Evolutionary conservation across 2,329 filamentous ascomycete species (phyloP).

Genomic region (Hymenoscyphus scutula): DNA sequence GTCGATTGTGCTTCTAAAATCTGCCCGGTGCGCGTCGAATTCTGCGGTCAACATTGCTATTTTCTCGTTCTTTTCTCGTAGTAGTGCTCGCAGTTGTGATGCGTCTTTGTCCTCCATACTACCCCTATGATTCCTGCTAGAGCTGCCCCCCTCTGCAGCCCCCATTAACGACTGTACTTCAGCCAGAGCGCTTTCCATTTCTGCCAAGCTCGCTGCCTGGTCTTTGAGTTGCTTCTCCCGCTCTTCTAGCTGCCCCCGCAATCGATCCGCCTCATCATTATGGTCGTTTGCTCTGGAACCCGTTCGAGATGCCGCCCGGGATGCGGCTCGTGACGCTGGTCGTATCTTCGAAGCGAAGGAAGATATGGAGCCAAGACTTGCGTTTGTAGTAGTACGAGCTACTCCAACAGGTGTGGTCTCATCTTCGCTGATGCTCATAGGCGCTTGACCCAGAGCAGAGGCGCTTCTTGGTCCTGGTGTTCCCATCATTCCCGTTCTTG

Average conservation of each 20-base stretch:
- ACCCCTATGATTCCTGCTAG: slow-evolving; percentile 44
- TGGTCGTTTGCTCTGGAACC: slow-evolving; percentile 35
- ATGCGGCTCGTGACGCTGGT: slow-evolving; percentile 39
- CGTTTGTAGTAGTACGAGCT: slow-evolving; percentile 50
- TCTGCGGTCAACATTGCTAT: slow-evolving; percentile 90
- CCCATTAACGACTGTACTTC: slow-evolving; percentile 76
- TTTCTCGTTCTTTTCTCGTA: slow-evolving; percentile 95
- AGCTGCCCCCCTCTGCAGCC: slow-evolving; percentile 42
- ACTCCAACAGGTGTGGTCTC: slow-evolving; percentile 54
- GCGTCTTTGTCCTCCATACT: slow-evolving; percentile 69
- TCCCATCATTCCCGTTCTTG: slow-evolving; percentile 47
- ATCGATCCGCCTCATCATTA: slow-evolving; percentile 68
- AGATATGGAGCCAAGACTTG: slow-evolving; percentile 52
- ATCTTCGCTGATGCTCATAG: slow-evolving; percentile 53
- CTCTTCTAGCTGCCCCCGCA: slow-evolving; percentile 75
- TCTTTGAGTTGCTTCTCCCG: slow-evolving; percentile 86
- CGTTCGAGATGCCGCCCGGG: slow-evolving; percentile 40
- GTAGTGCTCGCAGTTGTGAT: slow-evolving; percentile 71
- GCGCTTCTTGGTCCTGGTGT: slow-evolving; percentile 56
- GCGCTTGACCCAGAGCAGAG: slow-evolving; percentile 54
- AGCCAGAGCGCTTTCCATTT: slow-evolving; percentile 87
- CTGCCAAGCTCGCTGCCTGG: slow-evolving; percentile 74
- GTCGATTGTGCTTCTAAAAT: slow-evolving; percentile 96
- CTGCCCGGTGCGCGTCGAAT: slow-evolving; percentile 90
- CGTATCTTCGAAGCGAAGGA: slow-evolving; percentile 54